phyloP scores from a whole-genome alignment of 2,329 filamentous ascomycete species.

The Aspergillus sp. region DNA sequence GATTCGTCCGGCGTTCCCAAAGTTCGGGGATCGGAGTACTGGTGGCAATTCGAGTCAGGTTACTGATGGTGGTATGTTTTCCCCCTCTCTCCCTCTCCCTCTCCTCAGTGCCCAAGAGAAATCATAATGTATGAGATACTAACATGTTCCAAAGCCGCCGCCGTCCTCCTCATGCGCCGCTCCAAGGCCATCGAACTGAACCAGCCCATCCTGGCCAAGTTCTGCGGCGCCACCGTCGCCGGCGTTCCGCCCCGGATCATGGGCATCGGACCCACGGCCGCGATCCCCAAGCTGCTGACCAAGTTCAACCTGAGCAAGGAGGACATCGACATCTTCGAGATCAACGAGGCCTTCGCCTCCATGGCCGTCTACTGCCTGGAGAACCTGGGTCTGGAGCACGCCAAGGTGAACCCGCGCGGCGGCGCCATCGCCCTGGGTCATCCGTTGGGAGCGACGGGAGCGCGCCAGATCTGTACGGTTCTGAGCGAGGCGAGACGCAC shows the following conservation, averaged over 20 bases:
- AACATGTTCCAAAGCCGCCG: conserved; percentile 60
- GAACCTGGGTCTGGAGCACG: conserved; percentile 61
- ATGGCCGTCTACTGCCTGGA: conserved; percentile 95
- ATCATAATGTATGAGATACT: conserved; percentile 1
- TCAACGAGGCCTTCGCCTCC: conserved; percentile 97
- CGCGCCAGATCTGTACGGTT: conserved; percentile 86
- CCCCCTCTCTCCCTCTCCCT: not conserved
- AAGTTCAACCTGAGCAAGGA: conserved; percentile 75
- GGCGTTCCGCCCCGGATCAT: conserved; percentile 92
- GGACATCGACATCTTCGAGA: conserved; percentile 85
- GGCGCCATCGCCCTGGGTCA: conserved; percentile 92
- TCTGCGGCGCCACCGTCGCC: conserved; percentile 84
- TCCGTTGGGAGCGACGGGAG: conserved; percentile 85
- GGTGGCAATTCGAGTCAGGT: conserved; percentile 94
- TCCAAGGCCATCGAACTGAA: conserved; percentile 81
- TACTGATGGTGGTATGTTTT: conserved; percentile 73
- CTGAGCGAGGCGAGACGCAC: conserved; percentile 78
- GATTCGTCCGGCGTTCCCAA: conserved; percentile 85
- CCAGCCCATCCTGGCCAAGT: conserved; percentile 92
- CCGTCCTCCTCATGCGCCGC: conserved; percentile 90
- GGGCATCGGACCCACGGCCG: conserved; percentile 69
- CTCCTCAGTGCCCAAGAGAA: not conserved
- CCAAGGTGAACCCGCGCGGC: conserved; percentile 86
- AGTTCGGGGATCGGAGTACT: conserved; percentile 82
- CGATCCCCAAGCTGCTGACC: conserved; percentile 75